A percentile compares a stretch with the other conserved stretches of the same genome.
phyloP scores from a whole-genome alignment of 116 monocot species.

The Iris pallida region DNA sequence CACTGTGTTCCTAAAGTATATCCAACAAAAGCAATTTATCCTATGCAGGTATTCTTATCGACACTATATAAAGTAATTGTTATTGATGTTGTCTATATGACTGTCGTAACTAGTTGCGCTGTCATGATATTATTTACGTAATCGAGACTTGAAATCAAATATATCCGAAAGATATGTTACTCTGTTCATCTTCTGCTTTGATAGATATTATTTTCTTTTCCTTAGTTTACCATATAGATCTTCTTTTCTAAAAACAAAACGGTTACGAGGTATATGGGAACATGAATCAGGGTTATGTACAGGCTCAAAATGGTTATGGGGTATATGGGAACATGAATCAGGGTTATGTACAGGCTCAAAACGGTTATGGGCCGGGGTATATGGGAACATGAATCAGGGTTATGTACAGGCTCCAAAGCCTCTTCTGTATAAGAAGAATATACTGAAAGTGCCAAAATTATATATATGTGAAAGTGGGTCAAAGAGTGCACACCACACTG shows the following conservation, averaged over 20 bases:
- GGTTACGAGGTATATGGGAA: not conserved
- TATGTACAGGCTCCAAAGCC: not conserved
- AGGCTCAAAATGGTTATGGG: not conserved
- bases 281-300: slow-evolving; percentile 1
- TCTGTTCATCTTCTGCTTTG: no score
- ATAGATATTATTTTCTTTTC: no score
- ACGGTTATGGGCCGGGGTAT: not conserved
- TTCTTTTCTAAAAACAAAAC: not conserved
- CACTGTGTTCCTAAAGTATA: not conserved
- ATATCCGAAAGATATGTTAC: no score
- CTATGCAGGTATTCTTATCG: not conserved
- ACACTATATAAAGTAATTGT: no score
- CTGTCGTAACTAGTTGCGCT: no score
- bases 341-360: not conserved
- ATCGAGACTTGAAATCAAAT: no score
- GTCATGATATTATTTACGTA: no score
- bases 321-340: no score
- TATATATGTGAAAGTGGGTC: not conserved
- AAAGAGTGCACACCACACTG: not conserved
- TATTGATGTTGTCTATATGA: no score
- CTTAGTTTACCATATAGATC: not conserved
- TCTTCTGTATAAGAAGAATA: not conserved
- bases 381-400: slow-evolving; percentile 3
- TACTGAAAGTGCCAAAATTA: not conserved
- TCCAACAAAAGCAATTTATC: not conserved